Evolutionary conservation across 2,329 filamentous ascomycete species (phyloP).

Genomic region (Colletotrichum orbiculare): DNA sequence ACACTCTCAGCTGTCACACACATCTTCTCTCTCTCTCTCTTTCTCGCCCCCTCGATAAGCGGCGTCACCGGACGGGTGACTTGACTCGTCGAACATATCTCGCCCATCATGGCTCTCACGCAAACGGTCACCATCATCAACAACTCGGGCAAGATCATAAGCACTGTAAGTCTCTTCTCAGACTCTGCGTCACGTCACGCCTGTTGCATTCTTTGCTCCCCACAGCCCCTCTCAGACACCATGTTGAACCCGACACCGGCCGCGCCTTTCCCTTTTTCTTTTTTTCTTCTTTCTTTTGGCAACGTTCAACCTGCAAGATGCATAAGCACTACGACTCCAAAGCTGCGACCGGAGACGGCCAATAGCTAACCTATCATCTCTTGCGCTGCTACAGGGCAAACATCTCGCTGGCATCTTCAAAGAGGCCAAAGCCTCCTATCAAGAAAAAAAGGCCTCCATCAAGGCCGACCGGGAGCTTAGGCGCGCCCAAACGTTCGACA

Average conservation of each 20-base stretch:
- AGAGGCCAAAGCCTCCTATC: conserved; percentile 88
- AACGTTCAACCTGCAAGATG: conserved; percentile 21
- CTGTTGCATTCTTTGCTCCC: conserved; percentile 15
- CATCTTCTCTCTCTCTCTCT: conserved; percentile 2
- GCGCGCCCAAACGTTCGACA: conserved; percentile 70
- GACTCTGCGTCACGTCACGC: conserved; percentile 10
- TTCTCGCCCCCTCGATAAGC: neutral
- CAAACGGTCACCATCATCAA: conserved; percentile 92
- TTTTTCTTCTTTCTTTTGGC: neutral
- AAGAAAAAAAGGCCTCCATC: conserved; percentile 86
- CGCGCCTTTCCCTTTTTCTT: neutral
- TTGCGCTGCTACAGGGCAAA: conserved; percentile 73
- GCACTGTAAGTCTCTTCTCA: conserved; percentile 70
- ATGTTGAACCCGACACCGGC: conserved; percentile 13
- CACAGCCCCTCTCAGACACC: conserved; percentile 31
- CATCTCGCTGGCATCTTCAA: conserved; percentile 91
- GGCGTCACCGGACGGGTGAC: conserved; percentile 6
- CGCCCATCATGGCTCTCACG: conserved; percentile 54
- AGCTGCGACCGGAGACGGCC: conserved; percentile 1
- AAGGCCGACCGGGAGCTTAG: conserved; percentile 71
- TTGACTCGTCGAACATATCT: neutral
- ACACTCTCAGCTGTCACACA: neutral
- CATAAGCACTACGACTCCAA: conserved; percentile 20
- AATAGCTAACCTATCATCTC: conserved; percentile 33
- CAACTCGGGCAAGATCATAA: conserved; percentile 89